Evolutionary conservation across 306 rosid genomes (phyloP), one percentile per base, ranked within the genome.

Genomic region (Begonia fuchsioides): DNA sequence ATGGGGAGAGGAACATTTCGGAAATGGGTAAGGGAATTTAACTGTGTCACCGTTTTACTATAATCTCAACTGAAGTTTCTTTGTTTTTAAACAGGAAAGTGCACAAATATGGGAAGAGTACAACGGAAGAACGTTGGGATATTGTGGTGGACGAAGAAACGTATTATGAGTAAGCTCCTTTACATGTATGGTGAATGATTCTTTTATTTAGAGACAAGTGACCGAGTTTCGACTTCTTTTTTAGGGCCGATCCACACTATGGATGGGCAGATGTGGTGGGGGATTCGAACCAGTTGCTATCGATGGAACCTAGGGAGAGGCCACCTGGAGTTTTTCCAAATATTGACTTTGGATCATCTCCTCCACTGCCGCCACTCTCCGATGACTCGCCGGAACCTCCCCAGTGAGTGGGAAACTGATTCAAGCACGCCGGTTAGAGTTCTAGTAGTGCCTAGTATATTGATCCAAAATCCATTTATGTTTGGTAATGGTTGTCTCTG

Each of bases 241-340:
- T 51, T 71, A 90, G 97, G 87, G 90, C 95, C 5, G 94, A 81
- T 53, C 97, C 97, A 55, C 95, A 90, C 61, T 81, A 84, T 55
- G 95, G 97, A 65, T 90, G 95, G 97, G 93, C 94, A 8, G 97
- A 90, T 60, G 94, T 81, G 1, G 94, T 90, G 52, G 95, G 95
- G 3, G 82, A 90, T 67, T 90, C 97, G 13, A 79, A 71, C 66
- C 97, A 76, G 52, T 69, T 90, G 52, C 82, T 90, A 56, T 90
- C 95, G 12, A 90, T 90, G n/a, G 39, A 76, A 55, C 80, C 87
- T 53, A 80, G 52, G 13, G 87, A 75, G 72, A 76, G 80, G 73
- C 95, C 97, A 32, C 92, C 87, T 13, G 95, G 93, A 38, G 74
- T 81, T 19, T 88, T 68, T 48, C 93, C 92, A 44, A 71, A 61